Evolutionary conservation across 768 basidiomycete genomes (phyloP).

Genomic region (Trametes punicea): DNA sequence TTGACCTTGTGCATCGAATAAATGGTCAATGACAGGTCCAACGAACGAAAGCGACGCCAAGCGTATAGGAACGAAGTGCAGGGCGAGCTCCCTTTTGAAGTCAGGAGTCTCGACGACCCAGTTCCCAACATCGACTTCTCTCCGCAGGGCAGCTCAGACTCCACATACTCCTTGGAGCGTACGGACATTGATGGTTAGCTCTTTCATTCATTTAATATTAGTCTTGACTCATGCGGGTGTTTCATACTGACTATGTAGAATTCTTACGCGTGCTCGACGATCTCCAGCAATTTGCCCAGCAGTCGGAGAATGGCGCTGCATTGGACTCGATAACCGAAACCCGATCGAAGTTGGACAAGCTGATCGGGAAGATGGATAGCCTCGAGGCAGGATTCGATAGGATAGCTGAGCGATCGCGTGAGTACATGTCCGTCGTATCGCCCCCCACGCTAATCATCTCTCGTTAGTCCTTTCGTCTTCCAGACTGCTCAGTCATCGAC

Average conservation of each 20-base stretch:
- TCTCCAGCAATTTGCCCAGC: slow-evolving; percentile 53
- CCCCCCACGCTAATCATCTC: slow-evolving; percentile 5
- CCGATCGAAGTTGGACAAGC: slow-evolving; percentile 59
- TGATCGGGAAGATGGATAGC: slow-evolving; percentile 73
- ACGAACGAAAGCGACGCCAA: slow-evolving; percentile 78
- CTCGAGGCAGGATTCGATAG: slow-evolving; percentile 80
- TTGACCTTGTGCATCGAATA: too few species aligned
- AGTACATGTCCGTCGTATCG: slow-evolving; percentile 26
- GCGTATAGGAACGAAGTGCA: slow-evolving; percentile 83
- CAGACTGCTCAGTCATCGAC: slow-evolving; percentile 60
- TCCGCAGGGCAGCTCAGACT: slow-evolving; percentile 60
- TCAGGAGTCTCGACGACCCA: slow-evolving; percentile 75
- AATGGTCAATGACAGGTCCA: slow-evolving; percentile 42
- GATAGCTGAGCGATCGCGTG: slow-evolving; percentile 81
- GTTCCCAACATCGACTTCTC: slow-evolving; percentile 80
- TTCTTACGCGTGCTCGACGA: slow-evolving; percentile 63
- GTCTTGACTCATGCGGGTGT: slow-evolving; percentile 5
- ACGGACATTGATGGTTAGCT: slow-evolving; percentile 69
- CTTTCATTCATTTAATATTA: neutral
- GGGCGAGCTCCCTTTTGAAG: slow-evolving; percentile 85
- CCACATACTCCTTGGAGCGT: slow-evolving; percentile 61
- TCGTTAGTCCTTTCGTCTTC: slow-evolving; percentile 71
- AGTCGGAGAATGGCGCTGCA: slow-evolving; percentile 43
- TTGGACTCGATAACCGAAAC: slow-evolving; percentile 60
- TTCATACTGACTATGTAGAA: too few species aligned